Base-by-base conservation (phyloP, 345 rosid genomes). In the Kernera saxatilis region DNA sequence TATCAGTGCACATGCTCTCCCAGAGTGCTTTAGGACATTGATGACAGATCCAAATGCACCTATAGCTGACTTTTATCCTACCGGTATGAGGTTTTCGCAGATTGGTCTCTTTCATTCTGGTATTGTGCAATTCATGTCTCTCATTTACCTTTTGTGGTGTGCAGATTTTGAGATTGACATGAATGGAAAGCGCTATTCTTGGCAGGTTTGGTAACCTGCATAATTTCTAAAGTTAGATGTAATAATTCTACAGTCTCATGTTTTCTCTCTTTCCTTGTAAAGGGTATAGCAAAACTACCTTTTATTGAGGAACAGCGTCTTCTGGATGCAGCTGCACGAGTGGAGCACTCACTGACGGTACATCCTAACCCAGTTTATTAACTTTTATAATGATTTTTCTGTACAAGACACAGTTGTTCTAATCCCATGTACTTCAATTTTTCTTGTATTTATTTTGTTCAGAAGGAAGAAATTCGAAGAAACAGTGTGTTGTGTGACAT, bases 1-100 rank as follows among this genome's bases (percentile, higher is more conserved):
- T 81, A 71, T 71, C 85, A 92, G 99, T 82, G 64, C 96, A 68
- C 99, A 94, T 84, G 98, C 98, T 51, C 95, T 94, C 69, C 99
- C 99, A 11, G 82, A 81, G 62, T 73, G 82, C 8, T 92, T 87
- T 67, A 83, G 92, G 71, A 80, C 82, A 54, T 76, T 94, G 83
- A 94, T 94, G 99, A 88, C 86, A 0, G 92, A 94, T 82, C 87
- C 87, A 57, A 71, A 83, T 71, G 92, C 98, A 26, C 93, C 97
- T 25, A 87, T 94, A 51, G 71, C 82, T 62, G 97, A 94, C 77
- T 94, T 94, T 78, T 92, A 94, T 74, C 98, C 99, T 13, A 18
- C 64, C 9, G 98, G 98, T 90, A 84, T 69, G 79, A 29, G 25
- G 17, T 50, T 40, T 69, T 64, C 71, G 36, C 58, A 64, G 52